Conservation (phyloP, 169 alveolate genomes). For the Ichthyophthirius multifiliis region DNA sequence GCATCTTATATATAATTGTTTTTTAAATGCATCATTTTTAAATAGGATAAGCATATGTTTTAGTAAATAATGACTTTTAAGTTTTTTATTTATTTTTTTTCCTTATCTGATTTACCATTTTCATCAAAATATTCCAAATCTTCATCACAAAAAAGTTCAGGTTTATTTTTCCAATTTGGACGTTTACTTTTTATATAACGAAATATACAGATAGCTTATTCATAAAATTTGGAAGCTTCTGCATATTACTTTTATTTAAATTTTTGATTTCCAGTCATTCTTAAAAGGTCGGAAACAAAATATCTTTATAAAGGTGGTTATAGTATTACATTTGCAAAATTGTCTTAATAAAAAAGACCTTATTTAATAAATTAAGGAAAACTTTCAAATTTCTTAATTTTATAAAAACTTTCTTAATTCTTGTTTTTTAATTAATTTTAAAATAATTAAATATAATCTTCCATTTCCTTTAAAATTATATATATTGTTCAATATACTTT, state of each 20-base stretch:
- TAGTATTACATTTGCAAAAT: background rate
- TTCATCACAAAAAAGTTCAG: background rate
- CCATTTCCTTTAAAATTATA: no score
- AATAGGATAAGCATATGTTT: background rate
- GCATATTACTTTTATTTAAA: background rate
- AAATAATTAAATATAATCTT: background rate
- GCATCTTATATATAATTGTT: background rate
- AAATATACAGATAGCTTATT: background rate
- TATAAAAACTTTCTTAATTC: background rate
- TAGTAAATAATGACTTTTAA: background rate
- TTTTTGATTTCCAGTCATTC: background rate
- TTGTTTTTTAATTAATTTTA: background rate
- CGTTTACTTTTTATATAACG: background rate
- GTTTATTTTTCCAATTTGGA: background rate
- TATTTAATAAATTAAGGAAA: background rate
- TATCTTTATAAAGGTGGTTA: background rate
- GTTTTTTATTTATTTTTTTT: background rate
- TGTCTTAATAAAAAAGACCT: background rate
- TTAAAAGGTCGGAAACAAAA: background rate
- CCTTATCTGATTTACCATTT: slow-evolving; percentile 2
- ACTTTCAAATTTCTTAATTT: background rate
- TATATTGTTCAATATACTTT: no score
- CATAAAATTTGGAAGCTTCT: background rate
- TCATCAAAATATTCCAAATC: slow-evolving; percentile 6
- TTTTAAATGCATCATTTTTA: background rate